Percentiles rank a stretch among this genome's conserved stretches.
Conservation (phyloP, 2,329 filamentous ascomycete species). For the Aspergillus ochraceus region DNA sequence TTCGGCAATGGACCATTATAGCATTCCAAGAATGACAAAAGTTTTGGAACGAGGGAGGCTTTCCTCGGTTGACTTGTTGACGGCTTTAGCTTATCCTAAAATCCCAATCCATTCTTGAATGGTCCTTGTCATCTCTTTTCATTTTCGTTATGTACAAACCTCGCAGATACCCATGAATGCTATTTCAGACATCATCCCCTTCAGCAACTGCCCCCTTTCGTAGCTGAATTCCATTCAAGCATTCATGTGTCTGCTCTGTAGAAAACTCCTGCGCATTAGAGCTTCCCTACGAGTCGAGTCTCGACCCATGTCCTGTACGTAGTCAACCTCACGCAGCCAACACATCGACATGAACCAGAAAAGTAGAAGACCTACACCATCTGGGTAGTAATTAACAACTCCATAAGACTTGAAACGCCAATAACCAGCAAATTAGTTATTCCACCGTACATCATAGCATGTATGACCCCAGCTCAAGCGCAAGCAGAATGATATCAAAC, state of each 20-base stretch:
- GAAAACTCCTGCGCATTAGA: too few relatives aligned
- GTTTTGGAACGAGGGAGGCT: constrained; percentile 11
- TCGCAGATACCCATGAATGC: constrained; percentile 45
- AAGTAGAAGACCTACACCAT: neutral
- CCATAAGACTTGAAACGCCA: too few relatives aligned
- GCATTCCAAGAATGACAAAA: neutral
- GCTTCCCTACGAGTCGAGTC: too few relatives aligned
- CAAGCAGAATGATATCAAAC: too few relatives aligned
- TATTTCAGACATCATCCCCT: constrained; percentile 25
- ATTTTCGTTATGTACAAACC: constrained; percentile 29
- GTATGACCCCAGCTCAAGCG: too few relatives aligned
- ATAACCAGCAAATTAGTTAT: too few relatives aligned
- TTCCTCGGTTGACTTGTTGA: constrained; percentile 28
- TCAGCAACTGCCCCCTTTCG: constrained; percentile 17
- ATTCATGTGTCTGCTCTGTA: constrained; percentile 26
- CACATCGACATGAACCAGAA: too few relatives aligned
- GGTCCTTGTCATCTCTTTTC: constrained; percentile 11
- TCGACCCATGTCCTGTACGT: too few relatives aligned
- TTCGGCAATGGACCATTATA: neutral
- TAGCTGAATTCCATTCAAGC: constrained; percentile 21
- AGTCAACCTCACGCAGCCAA: too few relatives aligned
- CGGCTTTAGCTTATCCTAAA: constrained; percentile 33
- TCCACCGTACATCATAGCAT: too few relatives aligned
- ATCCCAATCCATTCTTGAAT: constrained; percentile 30
- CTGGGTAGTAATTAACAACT: too few relatives aligned